Evolutionary conservation across 1,284 basidiomycete genomes (phyloP), one percentile per base, ranked within the genome.

Genomic region (Apiotrichum montevideense): DNA sequence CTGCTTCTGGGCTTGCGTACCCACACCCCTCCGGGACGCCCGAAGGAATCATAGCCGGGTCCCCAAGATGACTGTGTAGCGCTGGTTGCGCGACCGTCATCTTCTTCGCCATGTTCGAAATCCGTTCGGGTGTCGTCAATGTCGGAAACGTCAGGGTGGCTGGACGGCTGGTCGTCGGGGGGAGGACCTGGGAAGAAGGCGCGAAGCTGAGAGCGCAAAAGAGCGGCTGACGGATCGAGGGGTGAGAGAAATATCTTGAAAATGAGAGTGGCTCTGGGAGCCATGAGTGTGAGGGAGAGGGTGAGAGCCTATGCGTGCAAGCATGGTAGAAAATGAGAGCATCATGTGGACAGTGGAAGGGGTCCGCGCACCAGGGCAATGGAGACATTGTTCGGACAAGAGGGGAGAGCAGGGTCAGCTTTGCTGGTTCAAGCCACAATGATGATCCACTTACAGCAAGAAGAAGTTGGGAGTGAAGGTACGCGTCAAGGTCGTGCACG

Each of bases 211-310:
- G 77, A 80, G 4, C 78, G 69, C 15, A 81, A 65, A 13, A 76
- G 69, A 3, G 76, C 72, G n/a, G 79, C 79, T 14, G 75, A 63
- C 0, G 77, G 76, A 47, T 77, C 75, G 13, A 74, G 62, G 3
- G 75, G 73, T 7, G 79, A 80, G 11, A 79, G 69, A 70, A 83
- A 83, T 62, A 83, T 81, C 65, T 83, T 83, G 66, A 82, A 81
- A 55, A 83, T 76, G 56, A 82, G 80, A 3, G 78, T 81, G 2
- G 80, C 80, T 3, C 77, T 75, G 0, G 75, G 74, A 4, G 79
- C 76, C 40, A 83, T 77, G 15, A 82, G 72, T 6, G 79, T 79
- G 15, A 82, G 67, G 0, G 81, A 80, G 42, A 83, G 79, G 10
- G 80, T 79, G 10, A 81, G 68, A 1, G 81, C 81, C 78, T 79